Conservation (phyloP, 768 basidiomycete genomes). For the Chiua virens region DNA sequence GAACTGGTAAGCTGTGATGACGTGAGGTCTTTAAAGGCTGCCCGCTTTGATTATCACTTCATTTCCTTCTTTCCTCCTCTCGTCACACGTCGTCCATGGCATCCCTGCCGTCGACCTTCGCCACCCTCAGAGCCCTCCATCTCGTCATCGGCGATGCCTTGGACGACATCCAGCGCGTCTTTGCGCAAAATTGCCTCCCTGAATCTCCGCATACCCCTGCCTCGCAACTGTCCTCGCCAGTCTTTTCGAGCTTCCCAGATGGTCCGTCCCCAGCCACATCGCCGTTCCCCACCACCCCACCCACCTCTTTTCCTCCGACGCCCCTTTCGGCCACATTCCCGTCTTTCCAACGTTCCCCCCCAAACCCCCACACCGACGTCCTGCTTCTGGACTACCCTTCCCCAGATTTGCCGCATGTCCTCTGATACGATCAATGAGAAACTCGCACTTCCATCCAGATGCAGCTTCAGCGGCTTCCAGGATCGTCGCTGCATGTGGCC, state of each 20-base stretch:
- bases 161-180: conserved; percentile 65
- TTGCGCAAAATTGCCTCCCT: conserved; percentile 27
- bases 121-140: conserved; percentile 62
- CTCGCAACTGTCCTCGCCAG: conserved; percentile 17
- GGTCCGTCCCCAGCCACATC: conserved; percentile 28
- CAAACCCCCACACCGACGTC: background rate
- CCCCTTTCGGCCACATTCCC: conserved; percentile 32
- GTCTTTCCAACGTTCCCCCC: conserved; percentile 3
- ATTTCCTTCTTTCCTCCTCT: conserved; percentile 5
- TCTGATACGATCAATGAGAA: conserved; percentile 50
- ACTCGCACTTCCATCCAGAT: conserved; percentile 57
- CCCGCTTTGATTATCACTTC: conserved; percentile 5
- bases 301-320: conserved; percentile 27
- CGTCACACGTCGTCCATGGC: conserved; percentile 21
- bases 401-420: conserved; percentile 47
- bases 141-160: conserved; percentile 66
- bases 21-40: conserved; percentile 18
- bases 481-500: conserved; percentile 70
- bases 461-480: conserved; percentile 60
- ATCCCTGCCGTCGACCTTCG: conserved; percentile 53
- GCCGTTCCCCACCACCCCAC: conserved; percentile 23
- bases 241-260: conserved; percentile 30
- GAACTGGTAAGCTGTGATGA: conserved; percentile 6
- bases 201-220: conserved; percentile 14
- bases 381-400: conserved; percentile 51